Evolutionary conservation across 2,329 filamentous ascomycete species (phyloP), one percentile per base, ranked within the genome.

Genomic region (Endothia cerciana): DNA sequence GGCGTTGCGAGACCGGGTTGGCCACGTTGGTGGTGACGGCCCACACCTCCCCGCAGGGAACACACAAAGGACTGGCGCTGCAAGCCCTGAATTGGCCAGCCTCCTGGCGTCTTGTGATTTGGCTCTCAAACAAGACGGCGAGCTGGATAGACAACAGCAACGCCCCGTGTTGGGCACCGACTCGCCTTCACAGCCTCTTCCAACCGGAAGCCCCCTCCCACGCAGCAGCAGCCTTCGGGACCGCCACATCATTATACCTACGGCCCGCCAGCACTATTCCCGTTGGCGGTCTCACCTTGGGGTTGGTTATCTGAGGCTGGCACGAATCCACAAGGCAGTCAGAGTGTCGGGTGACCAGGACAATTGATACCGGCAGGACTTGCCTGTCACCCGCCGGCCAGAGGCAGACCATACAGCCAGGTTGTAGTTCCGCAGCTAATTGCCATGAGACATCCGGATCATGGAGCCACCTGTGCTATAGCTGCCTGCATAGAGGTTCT

Each of bases 381-480:
- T n/a, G n/a, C n/a, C n/a, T n/a, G n/a, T n/a, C n/a, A n/a, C n/a
- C n/a, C n/a, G n/a, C n/a, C n/a, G n/a, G n/a, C n/a, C n/a, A n/a
- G n/a, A n/a, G n/a, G n/a, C n/a, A n/a, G n/a, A n/a, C n/a, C n/a
- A n/a, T n/a, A n/a, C n/a, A n/a, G n/a, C n/a, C n/a, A n/a, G n/a
- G n/a, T n/a, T n/a, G n/a, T n/a, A n/a, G n/a, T n/a, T n/a, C n/a
- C n/a, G n/a, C n/a, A n/a, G n/a, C n/a, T n/a, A n/a, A n/a, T n/a
- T 13, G 74, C 72, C 10, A 76, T 73, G 2, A 76, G 71, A 1
- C 68, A 71, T 2, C 70, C 71, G 7, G 73, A 75, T n/a, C 75
- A 75, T n/a, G 75, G 76, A 17, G 1, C 74, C 74, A 22, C 74
- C 74, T 4, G 71, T 63, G 10, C 70, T 75, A 59, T 75, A 73